Conservation (phyloP, 2,329 filamentous ascomycete genomes). For the Cordyceps farinosa region DNA sequence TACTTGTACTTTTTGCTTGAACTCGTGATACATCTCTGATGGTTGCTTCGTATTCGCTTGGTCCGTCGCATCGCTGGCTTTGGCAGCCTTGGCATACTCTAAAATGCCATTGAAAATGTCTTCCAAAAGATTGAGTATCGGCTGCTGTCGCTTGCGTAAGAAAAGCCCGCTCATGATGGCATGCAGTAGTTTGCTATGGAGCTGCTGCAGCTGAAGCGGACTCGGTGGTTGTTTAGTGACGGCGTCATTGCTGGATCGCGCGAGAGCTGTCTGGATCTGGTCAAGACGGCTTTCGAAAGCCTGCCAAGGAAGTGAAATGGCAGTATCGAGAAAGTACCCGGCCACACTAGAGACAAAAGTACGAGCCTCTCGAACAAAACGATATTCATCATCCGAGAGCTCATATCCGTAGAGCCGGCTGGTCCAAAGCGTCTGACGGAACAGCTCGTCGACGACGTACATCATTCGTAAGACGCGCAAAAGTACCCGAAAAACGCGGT, state of each 20-base stretch:
- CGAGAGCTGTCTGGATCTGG: constrained; percentile 22
- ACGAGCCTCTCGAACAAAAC: constrained; percentile 72
- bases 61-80: constrained; percentile 32
- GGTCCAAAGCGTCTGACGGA: constrained; percentile 48
- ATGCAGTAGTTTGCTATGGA: constrained; percentile 71
- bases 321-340: constrained; percentile 76
- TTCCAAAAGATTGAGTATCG: constrained; percentile 69
- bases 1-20: constrained; percentile 68
- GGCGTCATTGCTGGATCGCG: background rate
- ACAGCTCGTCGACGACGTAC: constrained; percentile 66
- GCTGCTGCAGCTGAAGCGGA: constrained; percentile 62
- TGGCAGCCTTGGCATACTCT: constrained; percentile 57
- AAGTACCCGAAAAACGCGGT: constrained; percentile 76
- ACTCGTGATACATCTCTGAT: constrained; percentile 56
- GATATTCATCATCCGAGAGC: constrained; percentile 35
- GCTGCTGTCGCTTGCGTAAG: constrained; percentile 69
- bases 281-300: constrained; percentile 63
- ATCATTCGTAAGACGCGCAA: constrained; percentile 75
- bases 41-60: constrained; percentile 24
- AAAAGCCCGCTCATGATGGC: constrained; percentile 71
- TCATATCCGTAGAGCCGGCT: constrained; percentile 26
- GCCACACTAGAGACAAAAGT: constrained; percentile 73
- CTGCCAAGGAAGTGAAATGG: constrained; percentile 70
- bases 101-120: constrained; percentile 73
- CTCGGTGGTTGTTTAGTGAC: constrained; percentile 38